Evolutionary conservation across 139 green algal species (phyloP), one percentile per base, ranked within the genome.

Genomic region (Chloropicon primus): DNA sequence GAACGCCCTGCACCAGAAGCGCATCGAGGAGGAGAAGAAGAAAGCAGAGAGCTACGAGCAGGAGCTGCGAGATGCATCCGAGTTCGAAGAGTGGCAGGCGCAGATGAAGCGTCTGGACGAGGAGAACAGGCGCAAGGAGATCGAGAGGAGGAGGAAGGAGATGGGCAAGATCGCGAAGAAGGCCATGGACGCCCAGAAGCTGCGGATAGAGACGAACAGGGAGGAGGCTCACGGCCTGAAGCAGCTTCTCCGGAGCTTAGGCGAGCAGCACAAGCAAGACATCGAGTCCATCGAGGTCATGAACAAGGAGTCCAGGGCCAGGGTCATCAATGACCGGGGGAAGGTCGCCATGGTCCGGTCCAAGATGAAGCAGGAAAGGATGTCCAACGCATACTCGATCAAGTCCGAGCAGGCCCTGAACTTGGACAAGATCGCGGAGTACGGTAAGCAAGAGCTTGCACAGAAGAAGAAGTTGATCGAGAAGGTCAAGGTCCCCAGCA

Each of bases 1-100:
- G 78, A 88, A 93, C 72, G 88, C 87, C 1, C 71, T 93, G 62
- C 91, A 93, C 80, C 79, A 83, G 26, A 87, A 85, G 78, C 90
- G 89, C 83, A 87, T 92, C 87, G 53, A 73, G 28, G 81, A 92
- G 79, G 88, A 93, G 76, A 87, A 88, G 2, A 77, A 82, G 24
- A 79, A 78, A 71, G 83, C 93, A 2, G 78, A 88, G 80, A 72
- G 78, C 54, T 93, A 89, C 82, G 90, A 93, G 78, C 73, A 78
- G 21, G 89, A 92, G 79, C 86, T 93, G 72, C 73, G 84, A 10
- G 90, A 93, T 74, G 81, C 72, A 1, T 72, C 78, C 22, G 76
- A 81, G 75, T 92, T 90, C 81, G 84, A 88, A 54, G 77, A 41
- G 73, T 89, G 81, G 86, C 24, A 62, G 28, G 75, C 28, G 24